Evolutionary conservation across 1,139 yeast genomes (phyloP).

Genomic region (Lodderomyces elongisporus): DNA sequence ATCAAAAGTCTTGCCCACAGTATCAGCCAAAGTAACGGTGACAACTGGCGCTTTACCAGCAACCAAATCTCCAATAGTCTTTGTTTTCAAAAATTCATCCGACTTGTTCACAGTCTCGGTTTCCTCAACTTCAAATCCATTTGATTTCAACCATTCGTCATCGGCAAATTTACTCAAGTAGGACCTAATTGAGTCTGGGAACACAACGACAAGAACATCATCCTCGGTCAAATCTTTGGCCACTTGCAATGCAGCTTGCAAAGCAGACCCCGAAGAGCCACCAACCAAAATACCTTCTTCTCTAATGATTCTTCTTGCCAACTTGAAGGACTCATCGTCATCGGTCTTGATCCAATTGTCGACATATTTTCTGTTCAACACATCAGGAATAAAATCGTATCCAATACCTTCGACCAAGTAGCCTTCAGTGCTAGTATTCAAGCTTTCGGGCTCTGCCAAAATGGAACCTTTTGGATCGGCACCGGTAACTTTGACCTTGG

Average conservation of each 20-base stretch:
- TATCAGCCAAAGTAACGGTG: conserved; percentile 60
- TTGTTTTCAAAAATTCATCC: conserved; percentile 44
- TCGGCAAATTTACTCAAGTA: conserved; percentile 85
- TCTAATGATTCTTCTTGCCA: conserved; percentile 76
- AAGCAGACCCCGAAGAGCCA: conserved; percentile 83
- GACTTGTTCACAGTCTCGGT: conserved; percentile 40
- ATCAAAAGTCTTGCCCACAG: conserved; percentile 63
- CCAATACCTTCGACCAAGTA: conserved; percentile 92
- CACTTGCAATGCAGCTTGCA: conserved; percentile 74
- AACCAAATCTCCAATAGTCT: conserved; percentile 63
- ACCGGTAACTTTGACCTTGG: conserved; percentile 59
- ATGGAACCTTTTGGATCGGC: conserved; percentile 90
- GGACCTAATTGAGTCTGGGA: conserved; percentile 87
- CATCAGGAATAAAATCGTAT: conserved; percentile 84
- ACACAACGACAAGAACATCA: conserved; percentile 72
- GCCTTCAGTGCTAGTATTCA: conserved; percentile 54
- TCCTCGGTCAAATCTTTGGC: conserved; percentile 67
- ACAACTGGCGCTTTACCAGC: conserved; percentile 72
- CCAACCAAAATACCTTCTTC: conserved; percentile 89
- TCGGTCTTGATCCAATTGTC: conserved; percentile 87
- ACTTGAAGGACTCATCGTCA: conserved; percentile 73
- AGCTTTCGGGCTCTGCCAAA: conserved; percentile 73
- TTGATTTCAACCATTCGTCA: conserved; percentile 86
- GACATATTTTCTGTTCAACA: conserved; percentile 59
- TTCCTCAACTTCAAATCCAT: conserved; percentile 59